Conservation (phyloP, 2,329 filamentous ascomycete species). For the Xylaria sp. region DNA sequence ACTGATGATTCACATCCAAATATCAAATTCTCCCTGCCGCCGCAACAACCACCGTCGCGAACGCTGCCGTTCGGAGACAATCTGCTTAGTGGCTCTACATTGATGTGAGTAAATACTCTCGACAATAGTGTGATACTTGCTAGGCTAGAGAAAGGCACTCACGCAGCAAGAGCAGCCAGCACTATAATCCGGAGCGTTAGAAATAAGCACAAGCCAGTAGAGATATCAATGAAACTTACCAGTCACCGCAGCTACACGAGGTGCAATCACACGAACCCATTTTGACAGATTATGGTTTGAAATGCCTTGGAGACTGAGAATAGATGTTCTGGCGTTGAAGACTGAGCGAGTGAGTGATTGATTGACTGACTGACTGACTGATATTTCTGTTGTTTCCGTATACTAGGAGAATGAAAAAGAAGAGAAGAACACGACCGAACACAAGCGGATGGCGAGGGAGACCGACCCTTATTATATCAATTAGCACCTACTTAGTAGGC, state of each 20-base stretch:
- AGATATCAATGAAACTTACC: constrained; percentile 15
- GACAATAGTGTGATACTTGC: not conserved
- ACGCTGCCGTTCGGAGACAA: not conserved
- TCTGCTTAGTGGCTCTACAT: constrained; percentile 26
- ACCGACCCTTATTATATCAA: not conserved
- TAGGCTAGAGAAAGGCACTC: not conserved
- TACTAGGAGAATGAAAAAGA: not conserved
- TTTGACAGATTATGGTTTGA: constrained; percentile 10
- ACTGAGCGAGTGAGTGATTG: not conserved
- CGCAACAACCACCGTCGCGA: not conserved
- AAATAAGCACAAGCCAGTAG: not conserved
- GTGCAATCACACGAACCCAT: constrained; percentile 34
- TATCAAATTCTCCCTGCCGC: not conserved
- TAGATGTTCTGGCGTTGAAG: not conserved
- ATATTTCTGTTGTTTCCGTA: not conserved
- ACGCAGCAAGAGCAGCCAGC: constrained; percentile 34
- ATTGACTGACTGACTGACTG: too few species aligned
- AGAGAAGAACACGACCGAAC: not conserved
- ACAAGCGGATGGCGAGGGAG: not conserved
- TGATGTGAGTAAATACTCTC: constrained; percentile 4
- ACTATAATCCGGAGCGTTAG: constrained; percentile 23
- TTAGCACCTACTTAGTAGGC: not conserved
- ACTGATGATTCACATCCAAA: not conserved
- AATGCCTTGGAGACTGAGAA: not conserved
- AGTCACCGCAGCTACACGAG: constrained; percentile 25